phyloP scores from a whole-genome alignment of 148 eudicot species.

The Spergularia bocconei region DNA sequence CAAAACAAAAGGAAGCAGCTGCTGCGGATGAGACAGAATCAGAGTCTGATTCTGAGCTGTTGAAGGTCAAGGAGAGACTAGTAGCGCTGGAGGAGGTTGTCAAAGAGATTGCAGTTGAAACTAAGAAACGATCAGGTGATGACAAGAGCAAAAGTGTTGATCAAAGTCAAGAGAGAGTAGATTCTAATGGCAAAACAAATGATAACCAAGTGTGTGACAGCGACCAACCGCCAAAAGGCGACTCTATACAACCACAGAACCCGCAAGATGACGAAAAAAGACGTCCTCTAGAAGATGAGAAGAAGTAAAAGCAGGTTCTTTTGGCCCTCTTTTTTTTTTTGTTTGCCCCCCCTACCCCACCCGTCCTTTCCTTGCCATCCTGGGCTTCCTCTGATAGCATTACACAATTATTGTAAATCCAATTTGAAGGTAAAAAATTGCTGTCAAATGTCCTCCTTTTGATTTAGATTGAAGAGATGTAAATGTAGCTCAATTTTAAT shows the following conservation, averaged over 20 bases:
- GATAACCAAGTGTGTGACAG: neutral
- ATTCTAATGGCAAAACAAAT: conserved; percentile 3
- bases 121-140: conserved; percentile 40
- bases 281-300: conserved; percentile 16
- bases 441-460: neutral
- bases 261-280: conserved; percentile 9
- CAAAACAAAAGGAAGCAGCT: conserved; percentile 49
- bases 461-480: neutral
- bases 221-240: neutral
- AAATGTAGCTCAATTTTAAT: conserved; percentile 2
- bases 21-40: conserved; percentile 43
- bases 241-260: conserved; percentile 16
- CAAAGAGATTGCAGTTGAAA: conserved; percentile 60
- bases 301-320: conserved; percentile 3
- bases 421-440: neutral
- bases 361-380: neutral
- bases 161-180: conserved; percentile 25
- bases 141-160: conserved; percentile 20
- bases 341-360: neutral
- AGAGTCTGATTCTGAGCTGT: conserved; percentile 44
- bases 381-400: neutral
- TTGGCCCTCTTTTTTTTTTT: neutral
- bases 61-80: conserved; percentile 63
- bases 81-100: conserved; percentile 62
- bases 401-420: neutral